Evolutionary conservation across 129 eudicot genomes (phyloP).

Genomic region (Gnaphalium uliginosum): DNA sequence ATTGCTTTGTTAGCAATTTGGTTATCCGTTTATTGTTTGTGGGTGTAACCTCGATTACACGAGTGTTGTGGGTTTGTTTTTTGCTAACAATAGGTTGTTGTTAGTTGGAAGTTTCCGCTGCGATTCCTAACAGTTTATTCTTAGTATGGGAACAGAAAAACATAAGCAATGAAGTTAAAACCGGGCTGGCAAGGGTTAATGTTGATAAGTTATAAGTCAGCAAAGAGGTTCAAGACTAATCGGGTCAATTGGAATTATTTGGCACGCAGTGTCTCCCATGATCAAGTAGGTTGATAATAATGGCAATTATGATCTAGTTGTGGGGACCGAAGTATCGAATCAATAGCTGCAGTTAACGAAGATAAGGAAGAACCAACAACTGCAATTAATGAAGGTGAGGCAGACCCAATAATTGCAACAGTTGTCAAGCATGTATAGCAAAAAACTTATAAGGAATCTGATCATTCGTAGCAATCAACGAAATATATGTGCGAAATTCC

Average conservation of each 20-base stretch:
- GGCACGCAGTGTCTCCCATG: not conserved
- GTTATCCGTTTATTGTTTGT: too few relatives aligned
- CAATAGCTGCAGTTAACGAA: not conserved
- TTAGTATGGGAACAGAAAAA: not conserved
- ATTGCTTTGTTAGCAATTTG: too few relatives aligned
- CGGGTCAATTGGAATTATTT: conserved; percentile 1
- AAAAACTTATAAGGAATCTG: not conserved
- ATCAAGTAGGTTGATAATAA: conserved; percentile 15
- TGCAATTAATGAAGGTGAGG: not conserved
- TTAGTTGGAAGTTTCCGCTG: too few relatives aligned
- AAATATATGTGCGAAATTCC: not conserved
- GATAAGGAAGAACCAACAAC: not conserved
- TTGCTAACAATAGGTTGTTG: too few relatives aligned
- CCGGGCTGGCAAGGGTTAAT: not conserved
- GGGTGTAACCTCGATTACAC: too few relatives aligned
- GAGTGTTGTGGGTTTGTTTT: too few relatives aligned
- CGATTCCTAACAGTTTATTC: too few relatives aligned
- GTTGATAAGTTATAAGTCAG: not conserved
- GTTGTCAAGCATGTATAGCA: not conserved
- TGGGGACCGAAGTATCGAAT: not conserved
- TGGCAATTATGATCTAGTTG: not conserved
- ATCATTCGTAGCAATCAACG: not conserved
- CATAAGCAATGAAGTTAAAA: not conserved
- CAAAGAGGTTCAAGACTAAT: not conserved
- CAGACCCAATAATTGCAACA: not conserved